These are phyloP conservation scores for Penicillium soppii DNA, from an alignment of 495 filamentous ascomycete species.

Conservation along the genomic window DNA sequence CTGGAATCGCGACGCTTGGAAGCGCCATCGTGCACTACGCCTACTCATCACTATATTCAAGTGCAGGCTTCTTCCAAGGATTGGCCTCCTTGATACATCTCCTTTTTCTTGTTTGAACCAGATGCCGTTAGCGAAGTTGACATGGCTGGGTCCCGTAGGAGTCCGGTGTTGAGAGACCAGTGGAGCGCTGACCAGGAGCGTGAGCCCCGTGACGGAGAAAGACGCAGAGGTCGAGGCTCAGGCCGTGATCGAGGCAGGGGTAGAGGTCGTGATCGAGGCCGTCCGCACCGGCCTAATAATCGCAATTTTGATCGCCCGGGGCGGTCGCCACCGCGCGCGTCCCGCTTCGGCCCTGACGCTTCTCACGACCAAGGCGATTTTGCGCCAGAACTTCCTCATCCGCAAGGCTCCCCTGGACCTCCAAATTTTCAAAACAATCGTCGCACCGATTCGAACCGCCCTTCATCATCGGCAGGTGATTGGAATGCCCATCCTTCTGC, in stretches of 20 bases:
- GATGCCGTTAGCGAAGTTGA: conserved; percentile 44
- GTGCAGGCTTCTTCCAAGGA: not conserved
- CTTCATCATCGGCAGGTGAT: conserved; percentile 15
- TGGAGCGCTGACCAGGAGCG: conserved; percentile 49
- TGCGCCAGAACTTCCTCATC: conserved; percentile 27
- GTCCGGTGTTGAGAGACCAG: conserved; percentile 58
- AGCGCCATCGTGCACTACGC: conserved; percentile 18
- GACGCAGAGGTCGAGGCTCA: conserved; percentile 40
- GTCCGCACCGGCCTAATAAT: conserved; percentile 29
- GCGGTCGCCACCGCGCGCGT: conserved; percentile 41
- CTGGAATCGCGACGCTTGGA: conserved; percentile 27
- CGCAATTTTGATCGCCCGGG: conserved; percentile 28
- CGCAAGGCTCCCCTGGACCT: conserved; percentile 33
- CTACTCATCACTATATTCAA: conserved; percentile 7
- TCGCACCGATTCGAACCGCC: conserved; percentile 12
- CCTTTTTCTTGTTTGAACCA: conserved; percentile 22
- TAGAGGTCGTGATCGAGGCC: conserved; percentile 36
- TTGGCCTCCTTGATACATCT: conserved; percentile 4
- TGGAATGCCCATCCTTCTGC: conserved; percentile 17
- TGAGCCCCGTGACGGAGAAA: conserved; percentile 38
- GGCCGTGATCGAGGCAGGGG: conserved; percentile 39
- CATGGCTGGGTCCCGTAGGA: conserved; percentile 60
- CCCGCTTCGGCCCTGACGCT: conserved; percentile 30
- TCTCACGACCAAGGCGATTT: conserved; percentile 32
- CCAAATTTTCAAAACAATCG: conserved; percentile 13